Evolutionary conservation across 2,329 filamentous ascomycete species (phyloP), one percentile per base, ranked within the genome.

Genomic region (Colletotrichum echinochloae): DNA sequence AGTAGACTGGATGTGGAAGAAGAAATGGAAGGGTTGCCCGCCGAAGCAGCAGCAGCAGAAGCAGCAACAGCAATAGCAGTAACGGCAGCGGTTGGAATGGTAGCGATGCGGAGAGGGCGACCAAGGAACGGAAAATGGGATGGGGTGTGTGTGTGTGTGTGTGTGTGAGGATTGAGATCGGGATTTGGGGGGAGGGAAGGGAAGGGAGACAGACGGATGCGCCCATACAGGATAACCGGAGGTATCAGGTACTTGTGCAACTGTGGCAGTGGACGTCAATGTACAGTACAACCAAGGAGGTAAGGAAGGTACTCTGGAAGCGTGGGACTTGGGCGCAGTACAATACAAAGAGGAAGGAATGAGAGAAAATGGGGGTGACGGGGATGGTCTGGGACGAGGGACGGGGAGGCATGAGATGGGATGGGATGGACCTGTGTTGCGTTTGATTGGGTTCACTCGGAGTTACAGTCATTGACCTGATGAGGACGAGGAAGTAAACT

Each of bases 51-150:
- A 28, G 12, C n/a, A 48, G 37, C 7, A 49, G n/a, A 28, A 37
- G 62, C 30, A 39, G 51, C 23, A 62, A 9, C 14, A n/a, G 48
- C 23, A 39, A 26, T 33, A 33, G 39, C 28, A 26, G 46, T 28
- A 44, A 48, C 37, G n/a, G 64, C 37, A 30, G 39, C 64, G 35
- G 30, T 48, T 30, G 39, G 48, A 67, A 52, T 12, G 18, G 51
- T 37, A 41, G 35, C 23, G 55, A 39, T 18, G 55, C 33, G 6
- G 44, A 66, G 64, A 57, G 44, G 44, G 44, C 33, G 18, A 23
- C 57, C 46, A 69, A 65, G 66, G 66, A 57, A 65, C 37, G 37
- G 30, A 7, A 69, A 70, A 60, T 70, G 62, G 62, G 66, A 61
- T 33, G 56, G 56, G 59, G 62, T 46, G 66, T 60, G 51, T n/a